These are phyloP conservation scores for Ophiostoma australiae DNA, from an alignment of 2,329 filamentous ascomycete genomes.

Conservation along the genomic window DNA sequence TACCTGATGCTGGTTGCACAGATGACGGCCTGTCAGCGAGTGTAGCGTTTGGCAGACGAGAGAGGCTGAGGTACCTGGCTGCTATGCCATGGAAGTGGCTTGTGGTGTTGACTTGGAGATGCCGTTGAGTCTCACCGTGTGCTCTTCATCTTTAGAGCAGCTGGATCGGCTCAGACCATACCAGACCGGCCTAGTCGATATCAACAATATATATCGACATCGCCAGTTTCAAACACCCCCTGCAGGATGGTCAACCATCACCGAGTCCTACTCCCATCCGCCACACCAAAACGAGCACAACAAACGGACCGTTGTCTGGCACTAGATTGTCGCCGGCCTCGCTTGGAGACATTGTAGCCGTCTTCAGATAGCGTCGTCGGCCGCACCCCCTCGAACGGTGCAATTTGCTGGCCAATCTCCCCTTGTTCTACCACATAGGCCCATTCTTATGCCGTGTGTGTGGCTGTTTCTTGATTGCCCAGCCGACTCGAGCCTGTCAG, in stretches of 20 bases:
- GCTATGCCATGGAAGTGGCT: neutral
- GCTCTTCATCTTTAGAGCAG: too few species aligned
- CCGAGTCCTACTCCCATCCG: neutral
- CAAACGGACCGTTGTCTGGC: slow-evolving; percentile 4
- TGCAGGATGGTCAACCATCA: neutral
- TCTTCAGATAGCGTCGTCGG: neutral
- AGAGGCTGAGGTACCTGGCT: neutral
- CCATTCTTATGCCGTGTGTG: neutral
- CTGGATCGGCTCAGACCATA: too few species aligned
- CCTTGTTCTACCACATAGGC: neutral
- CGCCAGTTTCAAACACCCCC: neutral
- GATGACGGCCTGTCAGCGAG: neutral
- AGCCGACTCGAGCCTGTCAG: neutral
- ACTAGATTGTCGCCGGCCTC: neutral
- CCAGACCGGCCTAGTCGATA: neutral
- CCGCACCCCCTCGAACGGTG: neutral
- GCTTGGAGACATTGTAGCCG: neutral
- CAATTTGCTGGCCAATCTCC: neutral
- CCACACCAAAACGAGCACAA: neutral
- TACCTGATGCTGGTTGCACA: neutral
- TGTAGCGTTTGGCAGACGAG: neutral
- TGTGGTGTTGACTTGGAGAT: neutral
- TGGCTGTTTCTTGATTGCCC: neutral
- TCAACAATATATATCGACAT: neutral
- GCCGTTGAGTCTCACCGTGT: too few species aligned